Base-by-base conservation (phyloP, 1,139 yeast species). In the Yamadazyma aaseri region DNA sequence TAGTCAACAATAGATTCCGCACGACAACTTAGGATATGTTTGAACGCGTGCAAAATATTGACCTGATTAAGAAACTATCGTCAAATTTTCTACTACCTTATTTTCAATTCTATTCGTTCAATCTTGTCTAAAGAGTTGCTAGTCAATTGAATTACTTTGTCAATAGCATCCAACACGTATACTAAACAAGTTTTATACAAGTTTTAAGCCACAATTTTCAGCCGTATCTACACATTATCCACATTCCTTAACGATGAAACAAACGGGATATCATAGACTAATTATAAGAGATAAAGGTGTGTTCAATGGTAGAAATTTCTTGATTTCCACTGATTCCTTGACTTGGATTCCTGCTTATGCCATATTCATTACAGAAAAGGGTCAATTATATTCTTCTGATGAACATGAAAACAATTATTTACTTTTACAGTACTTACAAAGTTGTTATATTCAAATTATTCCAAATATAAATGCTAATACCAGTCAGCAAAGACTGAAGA, bases 371-470 rank as follows among this genome's bases (percentile, higher is more conserved):
- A 65, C 66, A 3, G 58, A 55, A 28, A 55, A 59, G 20, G 75
- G 74, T 28, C 63, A 61, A 34, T 41, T 68, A 23, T 60, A 52
- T 38, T 63, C 66, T 16, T 48, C 58, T 6, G 71, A 63, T 43
- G 69, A 63, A 17, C 49, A 47, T 25, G 65, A 59, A 26, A 53
- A 56, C 38, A 61, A 58, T 36, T 59, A 60, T 40, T 44, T 64
- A n/a, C 50, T 69, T 10, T 47, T 68, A 21, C 63, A 55, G 32
- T 58, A 58, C 22, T 53, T 70, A 29, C 76, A 69, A 49, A 60
- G 72, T 16, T 69, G 75, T 46, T 59, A 51, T 32, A 61, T 69
- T 10, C 74, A 66, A 39, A 51, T 70, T 18, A 57, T 51, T 28
- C 65, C 73, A 7, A 53, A 49, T 26, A 38, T 58, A 31, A 36